phyloP scores from a whole-genome alignment of 2,329 filamentous ascomycete species.

The Pseudogymnoascus sp. region DNA sequence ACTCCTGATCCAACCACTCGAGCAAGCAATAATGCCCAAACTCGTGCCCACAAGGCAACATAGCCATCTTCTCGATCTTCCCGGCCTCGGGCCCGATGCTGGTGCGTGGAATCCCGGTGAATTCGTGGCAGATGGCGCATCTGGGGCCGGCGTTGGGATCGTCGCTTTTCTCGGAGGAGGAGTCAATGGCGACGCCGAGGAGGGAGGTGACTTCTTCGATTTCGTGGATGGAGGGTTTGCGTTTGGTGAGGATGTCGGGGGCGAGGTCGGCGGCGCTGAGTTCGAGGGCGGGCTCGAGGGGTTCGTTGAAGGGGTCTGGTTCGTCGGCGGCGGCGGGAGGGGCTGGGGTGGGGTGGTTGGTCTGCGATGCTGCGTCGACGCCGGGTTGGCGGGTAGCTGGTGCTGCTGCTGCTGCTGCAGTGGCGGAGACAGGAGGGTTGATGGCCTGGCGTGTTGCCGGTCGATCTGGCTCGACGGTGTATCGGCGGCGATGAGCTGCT shows the following conservation, averaged over 20 bases:
- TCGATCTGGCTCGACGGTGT: too few species aligned
- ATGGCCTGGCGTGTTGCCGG: too few species aligned
- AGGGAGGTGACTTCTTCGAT: not conserved
- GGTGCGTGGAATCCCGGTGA: not conserved
- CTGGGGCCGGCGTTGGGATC: not conserved
- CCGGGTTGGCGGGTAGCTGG: not conserved
- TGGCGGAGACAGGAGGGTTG: too few species aligned
- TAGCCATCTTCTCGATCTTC: not conserved
- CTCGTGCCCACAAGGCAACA: not conserved
- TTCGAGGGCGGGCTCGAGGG: not conserved
- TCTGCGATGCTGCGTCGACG: not conserved
- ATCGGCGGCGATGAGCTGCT: not conserved
- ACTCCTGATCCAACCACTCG: not conserved
- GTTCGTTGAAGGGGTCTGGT: not conserved
- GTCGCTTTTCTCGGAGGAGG: not conserved
- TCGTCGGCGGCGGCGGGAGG: not conserved
- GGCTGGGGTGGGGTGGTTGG: not conserved
- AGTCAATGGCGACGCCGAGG: too few species aligned
- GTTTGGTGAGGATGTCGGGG: not conserved
- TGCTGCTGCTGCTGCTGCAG: not conserved
- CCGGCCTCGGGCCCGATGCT: not conserved
- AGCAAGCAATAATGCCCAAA: not conserved
- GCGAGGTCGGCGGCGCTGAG: not conserved
- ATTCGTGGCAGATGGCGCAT: not conserved
- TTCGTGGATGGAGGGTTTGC: not conserved